Conservation (phyloP, 73 alveolate species). For the Tetrahymena malaccensis region DNA sequence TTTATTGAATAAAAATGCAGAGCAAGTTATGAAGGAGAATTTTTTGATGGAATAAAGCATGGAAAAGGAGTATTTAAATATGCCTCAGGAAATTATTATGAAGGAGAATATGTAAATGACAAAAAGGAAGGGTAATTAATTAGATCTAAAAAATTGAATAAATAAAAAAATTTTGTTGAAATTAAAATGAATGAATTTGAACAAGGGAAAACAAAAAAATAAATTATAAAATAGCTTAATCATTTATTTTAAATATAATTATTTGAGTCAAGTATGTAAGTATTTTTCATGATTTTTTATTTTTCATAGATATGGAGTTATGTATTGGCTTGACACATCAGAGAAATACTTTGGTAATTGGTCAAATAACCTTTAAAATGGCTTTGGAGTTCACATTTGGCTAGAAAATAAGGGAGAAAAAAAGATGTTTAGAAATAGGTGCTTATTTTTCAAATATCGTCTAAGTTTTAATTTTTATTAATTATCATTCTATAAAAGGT, state of each 20-base stretch:
- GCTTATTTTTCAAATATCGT: background rate
- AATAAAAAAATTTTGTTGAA: background rate
- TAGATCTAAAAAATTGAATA: conserved; percentile 28
- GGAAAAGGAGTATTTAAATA: conserved; percentile 43
- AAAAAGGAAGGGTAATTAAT: conserved; percentile 40
- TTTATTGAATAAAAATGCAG: conserved; percentile 6
- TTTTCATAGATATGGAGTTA: conserved; percentile 72
- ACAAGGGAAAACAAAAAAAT: too few species aligned
- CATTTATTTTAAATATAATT: background rate
- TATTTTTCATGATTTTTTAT: background rate
- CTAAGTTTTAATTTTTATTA: background rate
- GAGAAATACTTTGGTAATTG: conserved; percentile 97
- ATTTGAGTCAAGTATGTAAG: too few species aligned
- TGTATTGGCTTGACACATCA: conserved; percentile 83
- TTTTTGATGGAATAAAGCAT: conserved; percentile 19
- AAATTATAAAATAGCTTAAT: too few species aligned
- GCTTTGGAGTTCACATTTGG: conserved; percentile 98
- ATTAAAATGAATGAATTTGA: too few species aligned
- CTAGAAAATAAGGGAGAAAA: conserved; percentile 80
- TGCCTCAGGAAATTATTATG: conserved; percentile 35
- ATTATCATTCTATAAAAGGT: conserved; percentile 74
- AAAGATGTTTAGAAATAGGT: background rate
- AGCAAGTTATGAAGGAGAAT: conserved; percentile 36
- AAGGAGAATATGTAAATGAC: conserved; percentile 36
- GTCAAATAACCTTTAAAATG: conserved; percentile 89